Percentiles rank a stretch among this genome's conserved stretches.
phyloP scores from a whole-genome alignment of 2,329 filamentous ascomycete species.

The Xylaria digitata region DNA sequence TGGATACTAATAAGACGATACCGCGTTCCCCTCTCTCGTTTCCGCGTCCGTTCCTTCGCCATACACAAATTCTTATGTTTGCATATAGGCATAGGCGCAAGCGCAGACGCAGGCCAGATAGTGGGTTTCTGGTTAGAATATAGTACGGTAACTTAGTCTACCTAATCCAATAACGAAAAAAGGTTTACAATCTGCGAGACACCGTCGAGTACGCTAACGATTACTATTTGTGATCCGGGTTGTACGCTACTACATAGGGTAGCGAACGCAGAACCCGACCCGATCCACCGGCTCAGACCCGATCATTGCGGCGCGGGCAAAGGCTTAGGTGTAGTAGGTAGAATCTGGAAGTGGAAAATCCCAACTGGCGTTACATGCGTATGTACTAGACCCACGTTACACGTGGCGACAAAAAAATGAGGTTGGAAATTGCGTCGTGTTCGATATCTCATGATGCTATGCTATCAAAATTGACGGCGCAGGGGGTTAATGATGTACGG shows the following conservation, averaged over 20 bases:
- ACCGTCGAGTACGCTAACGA: no score
- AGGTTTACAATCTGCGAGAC: no score
- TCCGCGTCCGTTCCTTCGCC: no score
- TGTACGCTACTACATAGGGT: no score
- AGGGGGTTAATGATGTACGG: neutral
- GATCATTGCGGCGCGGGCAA: neutral
- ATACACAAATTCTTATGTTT: no score
- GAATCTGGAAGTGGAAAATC: constrained; percentile 23
- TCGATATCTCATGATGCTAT: neutral
- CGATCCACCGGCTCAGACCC: constrained; percentile 7
- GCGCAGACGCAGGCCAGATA: no score
- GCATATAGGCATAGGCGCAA: no score
- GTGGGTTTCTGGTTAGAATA: no score
- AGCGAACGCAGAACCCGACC: neutral
- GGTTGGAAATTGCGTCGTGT: constrained; percentile 14
- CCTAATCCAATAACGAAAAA: no score
- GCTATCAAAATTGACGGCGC: neutral
- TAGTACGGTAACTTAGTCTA: no score
- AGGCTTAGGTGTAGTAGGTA: constrained; percentile 5
- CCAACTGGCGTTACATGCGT: neutral
- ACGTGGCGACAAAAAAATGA: neutral
- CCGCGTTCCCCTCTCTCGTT: no score
- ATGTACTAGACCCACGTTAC: constrained; percentile 7
- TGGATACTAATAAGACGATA: neutral
- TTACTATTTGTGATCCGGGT: no score